A percentile compares a stretch with the other conserved stretches of the same genome.
phyloP scores from a whole-genome alignment of 2,329 filamentous ascomycete species.

The Neurospora sp. region DNA sequence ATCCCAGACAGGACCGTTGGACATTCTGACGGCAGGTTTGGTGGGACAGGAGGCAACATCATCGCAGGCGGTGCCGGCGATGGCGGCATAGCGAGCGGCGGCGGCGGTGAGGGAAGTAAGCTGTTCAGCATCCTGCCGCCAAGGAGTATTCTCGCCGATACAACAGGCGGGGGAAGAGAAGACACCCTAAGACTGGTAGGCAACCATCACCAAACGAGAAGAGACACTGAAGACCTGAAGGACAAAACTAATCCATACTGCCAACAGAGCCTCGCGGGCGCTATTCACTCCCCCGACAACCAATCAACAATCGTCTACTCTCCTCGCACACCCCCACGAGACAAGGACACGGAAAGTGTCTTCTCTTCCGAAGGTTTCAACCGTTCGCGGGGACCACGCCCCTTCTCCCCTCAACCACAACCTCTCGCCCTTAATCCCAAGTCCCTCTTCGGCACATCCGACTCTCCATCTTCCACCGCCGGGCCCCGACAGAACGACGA shows the following conservation, averaged over 20 bases:
- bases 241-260: conserved; percentile 40
- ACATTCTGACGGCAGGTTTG: conserved; percentile 8
- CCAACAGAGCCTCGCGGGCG: conserved; percentile 43
- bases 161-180: conserved; percentile 22
- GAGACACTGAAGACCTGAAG: conserved; percentile 41
- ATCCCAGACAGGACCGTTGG: conserved; percentile 4
- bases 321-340: conserved; percentile 5
- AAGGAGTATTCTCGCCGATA: conserved; percentile 52
- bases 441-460: conserved; percentile 18
- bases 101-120: conserved; percentile 31
- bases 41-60: conserved; percentile 6
- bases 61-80: conserved; percentile 13
- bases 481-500: conserved; percentile 8
- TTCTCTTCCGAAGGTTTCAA: conserved; percentile 41
- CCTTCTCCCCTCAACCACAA: conserved; percentile 48
- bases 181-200: conserved; percentile 24
- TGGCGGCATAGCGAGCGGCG: conserved; percentile 20
- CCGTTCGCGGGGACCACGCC: conserved; percentile 41
- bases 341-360: conserved; percentile 39
- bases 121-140: conserved; percentile 57
- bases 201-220: conserved; percentile 28
- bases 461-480: background rate
- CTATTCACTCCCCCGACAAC: conserved; percentile 21
- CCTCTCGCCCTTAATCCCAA: conserved; percentile 23
- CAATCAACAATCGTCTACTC: background rate